Base-by-base conservation (phyloP, 2,329 filamentous ascomycete species). In the Fusarium chlamydosporum region DNA sequence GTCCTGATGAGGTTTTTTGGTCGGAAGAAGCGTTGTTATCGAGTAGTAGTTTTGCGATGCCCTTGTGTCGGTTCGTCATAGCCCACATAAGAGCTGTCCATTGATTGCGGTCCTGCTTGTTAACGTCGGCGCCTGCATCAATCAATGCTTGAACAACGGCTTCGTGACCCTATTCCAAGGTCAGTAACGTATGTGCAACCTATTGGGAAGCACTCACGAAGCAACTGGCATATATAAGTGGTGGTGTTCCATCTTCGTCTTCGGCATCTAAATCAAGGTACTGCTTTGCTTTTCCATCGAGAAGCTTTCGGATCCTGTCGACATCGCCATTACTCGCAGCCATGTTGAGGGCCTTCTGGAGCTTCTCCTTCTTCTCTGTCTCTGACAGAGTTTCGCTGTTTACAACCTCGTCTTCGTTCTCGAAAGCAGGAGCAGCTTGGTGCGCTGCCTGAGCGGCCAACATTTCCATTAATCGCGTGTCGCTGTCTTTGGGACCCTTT, bases 71-170 rank as follows among this genome's bases (percentile, higher is more conserved):
- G 79, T 99, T 99, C 57, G 96, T 99, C 93, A 98, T 98, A 50
- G 96, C 95, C 96, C 96, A 99, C 94, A 99, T 99, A 65, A 99
- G 85, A 15, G 96, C 92, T 75, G 93, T 98, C 96, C 96, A 99
- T 76, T 96, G 91, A 77, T 98, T 98, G 67, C 91, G 92, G 77
- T 99, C 96, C 79, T 98, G 95, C 74, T 91, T 91, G 81, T 99
- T 94, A 53, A 98, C 94, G 74, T 93, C 88, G 38, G 91, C 95
- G 26, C 95, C 94, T 11, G 93, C 93, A 61, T 93, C 88, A 53
- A 99, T 88, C 52, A 99, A 86, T 37, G 91, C 89, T 61, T 91
- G 87, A 26, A 98, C 96, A 6, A 97, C 94, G 46, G 91, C 87
- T 79, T 96, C 92, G 78, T 99, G 96, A 38, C 96, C 92, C 91